Conservation (phyloP, 106 monocot genomes). For the Platanthera guangdongensis region DNA sequence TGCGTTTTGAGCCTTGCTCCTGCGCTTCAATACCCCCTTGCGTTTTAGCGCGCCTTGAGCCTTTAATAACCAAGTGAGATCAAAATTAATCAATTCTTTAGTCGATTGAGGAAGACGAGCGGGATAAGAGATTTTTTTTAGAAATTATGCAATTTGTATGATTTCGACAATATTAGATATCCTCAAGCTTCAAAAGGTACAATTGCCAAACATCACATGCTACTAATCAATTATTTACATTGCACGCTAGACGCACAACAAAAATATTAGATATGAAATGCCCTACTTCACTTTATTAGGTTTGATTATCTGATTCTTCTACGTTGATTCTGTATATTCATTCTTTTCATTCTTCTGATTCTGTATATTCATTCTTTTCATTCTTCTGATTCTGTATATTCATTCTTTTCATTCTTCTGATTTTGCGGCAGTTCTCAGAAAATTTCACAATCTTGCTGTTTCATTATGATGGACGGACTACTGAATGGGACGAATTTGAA, state of each 20-base stretch:
- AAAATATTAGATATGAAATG: not conserved
- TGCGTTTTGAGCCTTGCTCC: too few relatives aligned
- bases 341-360: not conserved
- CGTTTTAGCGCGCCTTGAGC: too few relatives aligned
- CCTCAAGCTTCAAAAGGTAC: too few relatives aligned
- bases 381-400: too few relatives aligned
- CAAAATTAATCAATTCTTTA: too few relatives aligned
- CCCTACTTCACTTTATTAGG: not conserved
- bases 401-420: not conserved
- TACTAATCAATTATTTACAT: not conserved
- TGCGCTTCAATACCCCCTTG: too few relatives aligned
- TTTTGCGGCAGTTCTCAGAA: constrained; percentile 39
- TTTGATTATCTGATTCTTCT: not conserved
- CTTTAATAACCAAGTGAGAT: too few relatives aligned
- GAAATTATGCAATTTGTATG: too few relatives aligned
- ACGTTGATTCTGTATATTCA: not conserved
- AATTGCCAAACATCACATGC: too few relatives aligned
- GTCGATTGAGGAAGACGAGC: too few relatives aligned
- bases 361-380: not conserved
- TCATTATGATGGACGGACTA: constrained; percentile 59
- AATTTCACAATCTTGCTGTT: constrained; percentile 56
- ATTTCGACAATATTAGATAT: too few relatives aligned
- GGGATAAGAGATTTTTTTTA: too few relatives aligned
- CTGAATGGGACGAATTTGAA: constrained; percentile 59
- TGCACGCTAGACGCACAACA: not conserved